Evolutionary conservation across 371 early-diverging fungal genomes (phyloP).

Genomic region (Mortierella sp.): DNA sequence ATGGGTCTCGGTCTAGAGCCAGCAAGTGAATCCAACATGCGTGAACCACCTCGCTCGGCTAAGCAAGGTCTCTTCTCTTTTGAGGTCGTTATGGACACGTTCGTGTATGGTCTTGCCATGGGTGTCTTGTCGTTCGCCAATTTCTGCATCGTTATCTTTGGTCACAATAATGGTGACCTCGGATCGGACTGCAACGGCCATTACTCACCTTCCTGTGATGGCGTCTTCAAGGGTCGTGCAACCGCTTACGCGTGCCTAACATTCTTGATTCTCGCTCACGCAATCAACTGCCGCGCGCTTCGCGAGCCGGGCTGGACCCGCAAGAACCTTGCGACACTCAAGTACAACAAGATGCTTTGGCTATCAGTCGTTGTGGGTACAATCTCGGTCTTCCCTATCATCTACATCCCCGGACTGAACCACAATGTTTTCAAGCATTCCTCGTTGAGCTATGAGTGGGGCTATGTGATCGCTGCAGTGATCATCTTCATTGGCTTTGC

Average conservation of each 20-base stretch:
- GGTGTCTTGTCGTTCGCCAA: slow-evolving; percentile 73
- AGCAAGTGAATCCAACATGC: slow-evolving; percentile 82
- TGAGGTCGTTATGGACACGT: slow-evolving; percentile 76
- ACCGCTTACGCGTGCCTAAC: slow-evolving; percentile 76
- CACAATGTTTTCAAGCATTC: slow-evolving; percentile 72
- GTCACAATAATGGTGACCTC: slow-evolving; percentile 64
- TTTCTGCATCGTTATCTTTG: slow-evolving; percentile 73
- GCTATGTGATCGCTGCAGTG: slow-evolving; percentile 68
- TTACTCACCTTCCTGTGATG: slow-evolving; percentile 65
- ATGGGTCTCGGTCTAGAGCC: slow-evolving; percentile 90
- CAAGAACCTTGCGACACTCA: slow-evolving; percentile 54
- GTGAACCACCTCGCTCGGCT: slow-evolving; percentile 78
- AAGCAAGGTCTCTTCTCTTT: slow-evolving; percentile 74
- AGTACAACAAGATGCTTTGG: slow-evolving; percentile 69
- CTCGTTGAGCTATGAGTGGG: slow-evolving; percentile 80
- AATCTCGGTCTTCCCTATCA: slow-evolving; percentile 63
- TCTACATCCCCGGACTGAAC: slow-evolving; percentile 79
- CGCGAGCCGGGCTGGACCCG: slow-evolving; percentile 69
- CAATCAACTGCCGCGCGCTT: slow-evolving; percentile 78
- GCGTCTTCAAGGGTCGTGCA: slow-evolving; percentile 80
- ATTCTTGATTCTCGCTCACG: slow-evolving; percentile 72
- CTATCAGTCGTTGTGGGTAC: slow-evolving; percentile 63
- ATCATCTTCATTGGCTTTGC: slow-evolving; percentile 68
- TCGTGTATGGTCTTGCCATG: slow-evolving; percentile 80
- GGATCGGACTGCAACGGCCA: slow-evolving; percentile 69